Base-by-base conservation (phyloP, 73 alveolate genomes). In the Stentor coeruleus region DNA sequence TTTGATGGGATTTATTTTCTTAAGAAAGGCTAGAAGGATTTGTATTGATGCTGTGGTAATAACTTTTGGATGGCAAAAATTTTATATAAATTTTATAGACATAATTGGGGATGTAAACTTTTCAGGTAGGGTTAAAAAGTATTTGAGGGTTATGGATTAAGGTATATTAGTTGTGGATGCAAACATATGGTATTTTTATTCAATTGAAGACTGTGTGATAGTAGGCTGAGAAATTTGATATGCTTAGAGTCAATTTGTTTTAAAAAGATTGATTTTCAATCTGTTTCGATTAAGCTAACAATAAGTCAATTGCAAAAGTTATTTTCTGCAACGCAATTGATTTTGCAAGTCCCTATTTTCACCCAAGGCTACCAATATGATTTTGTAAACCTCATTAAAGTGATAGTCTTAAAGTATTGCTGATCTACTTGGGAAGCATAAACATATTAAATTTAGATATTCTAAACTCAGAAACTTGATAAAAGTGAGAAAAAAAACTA, bases 31-130 rank as follows among this genome's bases (percentile, higher is more conserved):
- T 57, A 58, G 98, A 41, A 98, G 99, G 4, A 95, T 95, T 38
- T 93, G 98, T 3, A 95, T 95, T 15, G 59, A 96, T 77, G 93
- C 97, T 3, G 99, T 98, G 3, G 94, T 98, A 28, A 95, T 91
- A 15, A 84, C 97, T 3, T 95, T 93, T 79, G 91, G 82, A 58
- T 95, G 99, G 98, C 74, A 76, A 3, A 87, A 87, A 33, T 85
- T 87, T 90, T 81, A 96, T 87, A 83, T 95, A 77, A 96, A 96
- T 82, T 77, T 96, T 20, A 95, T 96, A 39, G 99, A 96, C 88
- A 96, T 99, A 0, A 99, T 99, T 20, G 99, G 99, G 28, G 99
- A 96, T 88, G 98, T 96, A 3, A 99, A 96, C 84, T 96, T 96
- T 89, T 95, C 98, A 3, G 99, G 97, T 0, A 99, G 95, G 76